Base-by-base conservation (phyloP, 108 stramenopile genomes). In the Discostella stelligeroides region DNA sequence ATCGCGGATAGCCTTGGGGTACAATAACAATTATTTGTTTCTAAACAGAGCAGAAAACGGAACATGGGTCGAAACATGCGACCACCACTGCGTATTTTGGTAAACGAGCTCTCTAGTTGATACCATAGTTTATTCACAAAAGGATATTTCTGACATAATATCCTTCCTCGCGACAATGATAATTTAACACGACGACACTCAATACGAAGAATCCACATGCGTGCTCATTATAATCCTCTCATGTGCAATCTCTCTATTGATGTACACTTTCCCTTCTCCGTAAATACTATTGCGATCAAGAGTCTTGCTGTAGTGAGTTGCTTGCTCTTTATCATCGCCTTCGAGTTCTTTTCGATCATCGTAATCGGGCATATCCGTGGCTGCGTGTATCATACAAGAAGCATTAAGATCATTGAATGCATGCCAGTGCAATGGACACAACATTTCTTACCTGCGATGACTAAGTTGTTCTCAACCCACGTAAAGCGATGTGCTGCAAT, bases 321-420 rank as follows among this genome's bases (percentile, higher is more conserved):
- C 69, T 64, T 76, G 74, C 41, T 72, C 69, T 59, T 76, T 71
- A 47, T 79, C 72, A 29, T 64, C 49, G 50, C 70, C 63, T 70
- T 76, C 66, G 41, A 72, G 60, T 17, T 77, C 46, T 63, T 73
- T 68, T 29, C 85, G 80, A 51, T 88, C 87, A 43, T 88, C 85
- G 42, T 84, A 88, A 24, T 88, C 85, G 7, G 87, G 87, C 83
- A 88, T 79, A 56, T 88, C 85, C 7, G 87, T 88, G 9, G 87
- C 75, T 75, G 49, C 30, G 40, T 10, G 14, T 27, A 28, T 11
- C 10, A 58, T 12, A 46, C 20, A 24, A 59, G 15, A 14, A 8
- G 3, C 23, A 55, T 14, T 42, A 3, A 17, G 40, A 56, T 25
- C 11, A 40, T 28, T 24, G n/a, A n/a, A n/a, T n/a, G n/a, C n/a